Conservation (phyloP, 148 eudicot species). For the Persicaria maculosa region DNA sequence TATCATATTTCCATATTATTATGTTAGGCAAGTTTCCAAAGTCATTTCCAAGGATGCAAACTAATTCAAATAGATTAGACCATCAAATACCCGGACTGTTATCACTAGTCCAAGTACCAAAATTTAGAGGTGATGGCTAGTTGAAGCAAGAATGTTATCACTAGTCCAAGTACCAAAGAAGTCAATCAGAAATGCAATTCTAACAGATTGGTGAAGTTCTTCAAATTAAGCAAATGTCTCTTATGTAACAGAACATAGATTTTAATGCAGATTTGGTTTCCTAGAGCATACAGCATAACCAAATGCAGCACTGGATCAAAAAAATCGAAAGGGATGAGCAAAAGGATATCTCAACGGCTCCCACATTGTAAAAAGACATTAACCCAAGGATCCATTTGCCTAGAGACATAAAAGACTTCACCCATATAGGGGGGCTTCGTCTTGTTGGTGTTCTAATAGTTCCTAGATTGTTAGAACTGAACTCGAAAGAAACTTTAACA, state of each 20-base stretch:
- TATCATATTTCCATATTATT: too few relatives aligned
- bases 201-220: constrained; percentile 91
- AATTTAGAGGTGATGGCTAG: neutral
- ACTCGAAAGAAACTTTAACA: too few relatives aligned
- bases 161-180: constrained; percentile 64
- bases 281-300: neutral
- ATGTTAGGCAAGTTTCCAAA: neutral
- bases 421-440: neutral
- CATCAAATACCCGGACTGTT: constrained; percentile 56
- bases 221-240: constrained; percentile 65
- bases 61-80: constrained; percentile 7
- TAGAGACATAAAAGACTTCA: neutral
- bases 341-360: neutral
- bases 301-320: neutral
- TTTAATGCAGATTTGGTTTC: neutral
- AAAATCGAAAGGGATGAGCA: neutral
- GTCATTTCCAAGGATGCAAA: neutral
- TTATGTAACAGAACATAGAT: constrained; percentile 39
- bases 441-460: too few relatives aligned
- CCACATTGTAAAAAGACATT: neutral
- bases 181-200: constrained; percentile 79
- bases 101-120: constrained; percentile 78
- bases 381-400: neutral
- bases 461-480: too few relatives aligned
- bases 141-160: neutral